Evolutionary conservation across 2,329 filamentous ascomycete species (phyloP).

Genomic region (Coniochaeta hoffmannii): DNA sequence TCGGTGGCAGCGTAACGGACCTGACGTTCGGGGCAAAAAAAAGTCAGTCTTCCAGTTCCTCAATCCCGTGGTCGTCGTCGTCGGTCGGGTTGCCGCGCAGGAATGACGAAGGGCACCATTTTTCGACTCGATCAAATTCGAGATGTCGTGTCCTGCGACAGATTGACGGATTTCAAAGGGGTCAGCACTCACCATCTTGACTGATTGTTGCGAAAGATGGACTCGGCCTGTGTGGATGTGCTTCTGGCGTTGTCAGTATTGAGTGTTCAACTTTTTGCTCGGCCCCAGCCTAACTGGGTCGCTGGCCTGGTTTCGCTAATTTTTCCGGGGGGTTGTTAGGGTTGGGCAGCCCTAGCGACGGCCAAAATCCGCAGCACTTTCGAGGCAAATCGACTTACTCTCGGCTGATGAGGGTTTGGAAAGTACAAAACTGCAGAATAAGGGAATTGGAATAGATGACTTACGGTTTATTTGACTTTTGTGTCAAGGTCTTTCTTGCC

Average conservation of each 20-base stretch:
- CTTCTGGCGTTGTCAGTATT: constrained; percentile 28
- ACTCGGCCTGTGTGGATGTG: constrained; percentile 44
- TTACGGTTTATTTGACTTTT: background rate
- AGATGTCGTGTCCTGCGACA: background rate
- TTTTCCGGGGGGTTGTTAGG: constrained; percentile 7
- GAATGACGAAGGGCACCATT: background rate
- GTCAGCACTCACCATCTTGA: constrained; percentile 42
- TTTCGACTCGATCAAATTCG: background rate
- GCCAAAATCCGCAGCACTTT: background rate
- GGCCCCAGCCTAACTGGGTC: constrained; percentile 1
- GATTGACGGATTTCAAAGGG: background rate
- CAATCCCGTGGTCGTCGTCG: constrained; percentile 11
- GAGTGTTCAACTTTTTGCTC: constrained; percentile 9
- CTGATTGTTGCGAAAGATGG: constrained; percentile 45
- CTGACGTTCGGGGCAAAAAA: constrained; percentile 34
- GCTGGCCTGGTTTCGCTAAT: constrained; percentile 1
- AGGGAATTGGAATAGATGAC: background rate
- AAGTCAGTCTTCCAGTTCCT: constrained; percentile 4
- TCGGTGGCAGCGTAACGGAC: constrained; percentile 94
- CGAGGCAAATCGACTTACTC: background rate
- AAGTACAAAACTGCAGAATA: background rate
- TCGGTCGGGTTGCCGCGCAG: background rate
- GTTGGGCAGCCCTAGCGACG: constrained; percentile 8
- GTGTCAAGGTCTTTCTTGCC: background rate
- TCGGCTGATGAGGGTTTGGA: background rate